These are phyloP conservation scores for Pyricularia sp. DNA, from an alignment of 2,329 filamentous ascomycete species.

Conservation along the genomic window DNA sequence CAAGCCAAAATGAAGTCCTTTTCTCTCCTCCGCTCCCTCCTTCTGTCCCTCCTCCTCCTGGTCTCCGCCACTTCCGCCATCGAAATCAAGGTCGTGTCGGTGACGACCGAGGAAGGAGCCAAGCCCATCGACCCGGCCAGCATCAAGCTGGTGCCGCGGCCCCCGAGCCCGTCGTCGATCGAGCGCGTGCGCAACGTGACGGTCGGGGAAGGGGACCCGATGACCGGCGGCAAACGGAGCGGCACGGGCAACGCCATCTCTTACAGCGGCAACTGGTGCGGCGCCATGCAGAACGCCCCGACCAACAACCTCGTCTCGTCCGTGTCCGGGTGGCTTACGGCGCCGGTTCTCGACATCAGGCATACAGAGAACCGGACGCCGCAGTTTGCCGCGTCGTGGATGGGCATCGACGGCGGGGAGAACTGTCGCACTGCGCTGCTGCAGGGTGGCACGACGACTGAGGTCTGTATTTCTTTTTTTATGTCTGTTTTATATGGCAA, in stretches of 20 bases:
- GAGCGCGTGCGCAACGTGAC: not conserved
- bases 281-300: slow-evolving; percentile 12
- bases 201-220: too few relatives aligned
- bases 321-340: slow-evolving; percentile 14
- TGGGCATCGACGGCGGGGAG: slow-evolving; percentile 18
- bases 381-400: slow-evolving; percentile 17
- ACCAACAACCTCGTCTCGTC: slow-evolving; percentile 9
- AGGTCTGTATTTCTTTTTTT: not conserved
- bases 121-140: slow-evolving; percentile 1
- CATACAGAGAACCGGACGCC: slow-evolving; percentile 6
- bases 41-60: not conserved
- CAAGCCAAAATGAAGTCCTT: not conserved
- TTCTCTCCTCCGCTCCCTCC: not conserved
- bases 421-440: slow-evolving; percentile 14
- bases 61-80: not conserved
- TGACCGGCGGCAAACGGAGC: not conserved
- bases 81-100: slow-evolving; percentile 1
- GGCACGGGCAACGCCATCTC: not conserved
- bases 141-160: slow-evolving; percentile 1
- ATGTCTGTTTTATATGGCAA: too few relatives aligned
- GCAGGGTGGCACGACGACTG: slow-evolving; percentile 17
- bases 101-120: not conserved
- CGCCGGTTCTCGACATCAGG: slow-evolving; percentile 13
- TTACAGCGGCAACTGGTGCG: slow-evolving; percentile 14
- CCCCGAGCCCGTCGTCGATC: not conserved